Evolutionary conservation across 2,329 filamentous ascomycete species (phyloP).

Genomic region (Colletotrichum noveboracense): DNA sequence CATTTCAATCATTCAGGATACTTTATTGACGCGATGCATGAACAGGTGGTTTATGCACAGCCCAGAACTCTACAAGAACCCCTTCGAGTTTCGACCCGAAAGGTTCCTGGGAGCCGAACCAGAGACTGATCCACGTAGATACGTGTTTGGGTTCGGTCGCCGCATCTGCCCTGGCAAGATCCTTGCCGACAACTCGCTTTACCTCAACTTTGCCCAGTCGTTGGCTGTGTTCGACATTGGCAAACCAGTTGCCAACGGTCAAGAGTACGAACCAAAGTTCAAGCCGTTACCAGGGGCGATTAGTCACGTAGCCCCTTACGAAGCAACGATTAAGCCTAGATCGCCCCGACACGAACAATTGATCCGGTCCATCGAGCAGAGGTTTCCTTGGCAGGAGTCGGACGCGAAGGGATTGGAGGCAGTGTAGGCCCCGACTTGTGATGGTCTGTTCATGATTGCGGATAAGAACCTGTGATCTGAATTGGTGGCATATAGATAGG

Average conservation of each 20-base stretch:
- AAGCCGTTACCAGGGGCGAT: neutral
- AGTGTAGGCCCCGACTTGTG: neutral
- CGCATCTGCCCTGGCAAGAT: constrained; percentile 23
- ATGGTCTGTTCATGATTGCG: neutral
- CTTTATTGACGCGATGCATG: neutral
- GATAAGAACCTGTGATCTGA: neutral
- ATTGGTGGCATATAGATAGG: neutral
- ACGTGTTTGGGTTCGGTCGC: constrained; percentile 24
- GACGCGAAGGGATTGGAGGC: neutral
- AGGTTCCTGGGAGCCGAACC: constrained; percentile 29
- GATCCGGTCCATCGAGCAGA: neutral
- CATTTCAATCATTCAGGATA: too few relatives aligned
- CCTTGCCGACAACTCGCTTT: constrained; percentile 22
- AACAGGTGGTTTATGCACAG: constrained; percentile 59
- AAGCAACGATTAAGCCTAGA: neutral
- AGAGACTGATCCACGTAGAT: constrained; percentile 2
- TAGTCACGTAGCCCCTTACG: neutral
- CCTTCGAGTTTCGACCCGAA: constrained; percentile 35
- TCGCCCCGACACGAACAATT: constrained; percentile 2
- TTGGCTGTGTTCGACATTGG: constrained; percentile 51
- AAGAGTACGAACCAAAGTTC: constrained; percentile 29
- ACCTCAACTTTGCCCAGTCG: constrained; percentile 39
- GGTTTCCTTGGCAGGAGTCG: neutral
- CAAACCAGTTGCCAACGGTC: constrained; percentile 36
- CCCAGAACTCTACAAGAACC: constrained; percentile 65